These are phyloP conservation scores for Raffaelea deltoideospora DNA, from an alignment of 2,329 filamentous ascomycete genomes.

Conservation along the genomic window DNA sequence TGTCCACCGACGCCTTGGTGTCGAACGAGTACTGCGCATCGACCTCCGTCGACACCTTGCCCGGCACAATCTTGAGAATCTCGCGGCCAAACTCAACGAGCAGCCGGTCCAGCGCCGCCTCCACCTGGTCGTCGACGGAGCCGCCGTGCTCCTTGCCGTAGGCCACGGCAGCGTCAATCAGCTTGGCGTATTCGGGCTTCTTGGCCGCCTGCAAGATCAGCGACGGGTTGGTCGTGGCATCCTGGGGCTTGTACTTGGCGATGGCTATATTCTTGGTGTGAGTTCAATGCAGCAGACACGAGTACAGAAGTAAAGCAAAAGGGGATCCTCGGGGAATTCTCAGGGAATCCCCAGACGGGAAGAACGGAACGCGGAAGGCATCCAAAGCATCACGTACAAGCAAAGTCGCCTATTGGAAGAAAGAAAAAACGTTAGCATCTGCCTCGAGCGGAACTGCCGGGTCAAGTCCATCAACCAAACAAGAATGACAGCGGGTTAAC, in stretches of 20 bases:
- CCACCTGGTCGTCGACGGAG: slow-evolving; percentile 66
- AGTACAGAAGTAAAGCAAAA: no score
- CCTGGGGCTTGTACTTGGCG: slow-evolving; percentile 98
- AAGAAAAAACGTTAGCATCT: slow-evolving; percentile 14
- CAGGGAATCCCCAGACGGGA: no score
- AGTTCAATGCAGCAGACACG: no score
- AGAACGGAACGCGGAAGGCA: no score
- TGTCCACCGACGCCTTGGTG: slow-evolving; percentile 79
- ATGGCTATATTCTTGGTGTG: slow-evolving; percentile 59
- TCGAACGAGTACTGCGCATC: slow-evolving; percentile 94
- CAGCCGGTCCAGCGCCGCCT: slow-evolving; percentile 79
- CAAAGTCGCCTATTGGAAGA: slow-evolving; percentile 50
- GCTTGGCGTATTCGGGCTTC: slow-evolving; percentile 87
- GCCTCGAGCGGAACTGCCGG: slow-evolving; percentile 10
- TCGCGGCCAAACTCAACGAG: slow-evolving; percentile 97
- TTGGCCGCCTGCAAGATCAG: slow-evolving; percentile 96
- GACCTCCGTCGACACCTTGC: slow-evolving; percentile 98
- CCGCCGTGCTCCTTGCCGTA: slow-evolving; percentile 69
- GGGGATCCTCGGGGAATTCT: no score
- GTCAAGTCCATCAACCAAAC: neutral
- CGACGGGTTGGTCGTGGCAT: slow-evolving; percentile 99
- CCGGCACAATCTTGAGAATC: slow-evolving; percentile 92
- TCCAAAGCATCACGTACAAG: slow-evolving; percentile 33
- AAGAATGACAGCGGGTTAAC: slow-evolving; percentile 14
- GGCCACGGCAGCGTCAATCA: slow-evolving; percentile 73